Evolutionary conservation across 768 basidiomycete genomes (phyloP), one percentile per base, ranked within the genome.

Genomic region (Suillus alpinus): DNA sequence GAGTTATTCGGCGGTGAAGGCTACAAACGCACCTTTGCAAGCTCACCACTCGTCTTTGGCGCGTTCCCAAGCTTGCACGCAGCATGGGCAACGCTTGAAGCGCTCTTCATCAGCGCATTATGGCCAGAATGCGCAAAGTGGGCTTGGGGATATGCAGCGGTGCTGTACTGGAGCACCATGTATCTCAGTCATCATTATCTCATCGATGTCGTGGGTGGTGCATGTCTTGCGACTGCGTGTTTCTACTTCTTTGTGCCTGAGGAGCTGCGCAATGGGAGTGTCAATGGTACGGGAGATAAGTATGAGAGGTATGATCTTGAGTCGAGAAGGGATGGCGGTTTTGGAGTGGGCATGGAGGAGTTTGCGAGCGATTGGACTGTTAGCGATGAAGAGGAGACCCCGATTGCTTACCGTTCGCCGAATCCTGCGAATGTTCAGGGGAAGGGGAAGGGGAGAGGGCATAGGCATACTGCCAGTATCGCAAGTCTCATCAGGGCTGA

Each of bases 121-220:
- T 98, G 98, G 85, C 92, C 93, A 0, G 81, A 82, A 62, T 81
- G 80, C 36, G 79, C 84, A 1, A 78, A 77, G 3, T 87, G 81
- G 65, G 86, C 87, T 26, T 98, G 94, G 92, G 78, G 76, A 1
- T 99, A 98, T 75, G 88, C 87, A 2, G 86, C 84, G 6, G 77
- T 92, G 18, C 83, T 99, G 4, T 98, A 96, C 73, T 99, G 97
- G 97, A 88, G 92, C 10, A 98, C 96, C 26, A 98, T 98, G 96
- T 98, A 96, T 79, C 89, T 96, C 68, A 93, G 92, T 4, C 94
- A 97, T 75, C 96, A 98, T 78, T 98, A 98, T 80, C 89, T 99
- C 70, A 95, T 99, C 76, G 97, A 99, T 71, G 92, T 98, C 71
- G 92, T 94, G 53, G 92, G 88, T 10, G 97, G 97, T 14, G 92